phyloP scores from a whole-genome alignment of 768 basidiomycete species.

The Rossbeevera mucosa region DNA sequence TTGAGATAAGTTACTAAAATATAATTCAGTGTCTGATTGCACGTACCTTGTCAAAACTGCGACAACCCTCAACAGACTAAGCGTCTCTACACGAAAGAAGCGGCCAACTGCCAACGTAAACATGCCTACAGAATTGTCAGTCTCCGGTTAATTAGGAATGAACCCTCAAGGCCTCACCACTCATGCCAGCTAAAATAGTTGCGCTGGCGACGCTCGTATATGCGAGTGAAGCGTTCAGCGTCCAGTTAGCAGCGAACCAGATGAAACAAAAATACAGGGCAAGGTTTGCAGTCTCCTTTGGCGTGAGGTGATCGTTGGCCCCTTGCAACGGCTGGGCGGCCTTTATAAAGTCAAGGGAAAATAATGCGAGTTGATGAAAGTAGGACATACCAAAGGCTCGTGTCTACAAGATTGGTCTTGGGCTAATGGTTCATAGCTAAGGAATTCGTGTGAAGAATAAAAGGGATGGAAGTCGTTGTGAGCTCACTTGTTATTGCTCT shows the following conservation, averaged over 20 bases:
- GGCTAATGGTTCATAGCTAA: conserved; percentile 25
- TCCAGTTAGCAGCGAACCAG: conserved; percentile 96
- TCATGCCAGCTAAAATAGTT: conserved; percentile 84
- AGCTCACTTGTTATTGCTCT: conserved; percentile 11
- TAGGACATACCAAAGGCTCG: conserved; percentile 18
- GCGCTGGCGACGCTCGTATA: conserved; percentile 94
- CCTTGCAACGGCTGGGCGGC: conserved; percentile 3
- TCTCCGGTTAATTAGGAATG: not conserved
- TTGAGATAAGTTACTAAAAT: conserved; percentile 7
- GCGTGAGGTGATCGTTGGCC: conserved; percentile 45
- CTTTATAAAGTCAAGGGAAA: conserved; percentile 3
- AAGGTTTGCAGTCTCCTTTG: conserved; percentile 68
- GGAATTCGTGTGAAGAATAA: not conserved
- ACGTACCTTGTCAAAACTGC: conserved; percentile 78
- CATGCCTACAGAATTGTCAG: conserved; percentile 55
- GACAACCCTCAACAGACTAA: conserved; percentile 66
- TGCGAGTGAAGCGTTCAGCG: conserved; percentile 74
- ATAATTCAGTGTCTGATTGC: not conserved
- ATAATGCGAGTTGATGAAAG: not conserved
- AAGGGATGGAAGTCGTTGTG: not conserved
- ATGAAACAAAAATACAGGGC: conserved; percentile 79
- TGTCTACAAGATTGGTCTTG: conserved; percentile 12
- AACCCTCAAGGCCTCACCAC: conserved; percentile 50
- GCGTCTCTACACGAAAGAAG: conserved; percentile 72
- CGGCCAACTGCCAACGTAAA: conserved; percentile 87